Evolutionary conservation across 208 protist genomes (phyloP), one percentile per base, ranked within the genome.

Genomic region (Leishmania gerbilli): DNA sequence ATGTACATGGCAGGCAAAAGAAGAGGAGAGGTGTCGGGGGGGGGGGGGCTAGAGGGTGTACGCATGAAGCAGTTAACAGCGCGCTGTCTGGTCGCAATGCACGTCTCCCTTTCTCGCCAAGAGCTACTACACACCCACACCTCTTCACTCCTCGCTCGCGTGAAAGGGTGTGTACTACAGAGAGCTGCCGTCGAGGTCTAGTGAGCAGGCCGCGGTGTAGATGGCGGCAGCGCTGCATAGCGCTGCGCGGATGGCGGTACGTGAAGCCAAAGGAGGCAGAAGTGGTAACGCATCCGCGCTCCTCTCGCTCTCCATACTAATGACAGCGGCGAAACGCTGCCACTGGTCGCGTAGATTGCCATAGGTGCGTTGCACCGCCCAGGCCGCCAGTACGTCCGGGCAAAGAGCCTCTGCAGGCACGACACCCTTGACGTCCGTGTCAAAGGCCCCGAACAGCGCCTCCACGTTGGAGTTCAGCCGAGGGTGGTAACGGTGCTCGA

Each of bases 381-480:
- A 96, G 15, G 90, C 91, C 34, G 37, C 17, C 24, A 96, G 8
- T 17, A 92, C 87, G 27, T 77, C 62, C 19, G 89, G 79, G 31
- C 84, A 84, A 42, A 96, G 78, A 65, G 83, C 87, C 67, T 91
- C 89, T 19, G 84, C 68, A 2, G 91, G 88, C 15, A 96, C 89
- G 6, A 87, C 71, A 1, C 87, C 90, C 9, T 82, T 79, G 24
- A 76, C 51, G 0, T 93, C 89, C 2, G 80, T 62, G 71, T 94
- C 93, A 74, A 96, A 96, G 53, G 89, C 89, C 27, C 68, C 81
- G 64, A 96, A 95, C 69, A 96, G 83, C 34, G 88, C 88, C 1
- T 56, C 68, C 45, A 95, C 89, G 76, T 94, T 95, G 21, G 83
- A 80, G 74, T 92, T 74, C 6, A 96, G 80, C 17, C 67, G 74